phyloP scores from a whole-genome alignment of 2,329 filamentous ascomycete species.

The Xylariaceae sp. region DNA sequence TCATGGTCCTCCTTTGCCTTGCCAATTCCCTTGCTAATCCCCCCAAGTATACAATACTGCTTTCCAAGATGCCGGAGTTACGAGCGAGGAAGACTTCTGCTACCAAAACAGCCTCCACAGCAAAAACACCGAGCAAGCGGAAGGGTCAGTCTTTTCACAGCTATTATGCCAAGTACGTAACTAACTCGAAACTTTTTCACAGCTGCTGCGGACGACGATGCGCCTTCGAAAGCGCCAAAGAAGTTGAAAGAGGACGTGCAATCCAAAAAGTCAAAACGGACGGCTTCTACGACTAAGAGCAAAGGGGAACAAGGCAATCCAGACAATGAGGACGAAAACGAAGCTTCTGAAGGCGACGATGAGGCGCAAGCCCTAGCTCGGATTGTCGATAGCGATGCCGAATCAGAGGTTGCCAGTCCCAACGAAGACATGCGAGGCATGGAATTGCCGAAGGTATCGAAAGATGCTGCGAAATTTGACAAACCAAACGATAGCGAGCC shows the following conservation, averaged over 20 bases:
- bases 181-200: slow-evolving; percentile 10
- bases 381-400: slow-evolving; percentile 53
- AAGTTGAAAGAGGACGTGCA: slow-evolving; percentile 40
- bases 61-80: slow-evolving; percentile 51
- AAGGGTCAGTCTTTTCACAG: slow-evolving; percentile 41
- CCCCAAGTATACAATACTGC: not conserved
- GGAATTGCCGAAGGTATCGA: slow-evolving; percentile 56
- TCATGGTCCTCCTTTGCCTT: slow-evolving; percentile 2
- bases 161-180: not conserved
- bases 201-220: slow-evolving; percentile 50
- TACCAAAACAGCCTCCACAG: slow-evolving; percentile 45
- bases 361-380: slow-evolving; percentile 53
- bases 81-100: slow-evolving; percentile 45
- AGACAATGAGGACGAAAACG: slow-evolving; percentile 42
- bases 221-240: slow-evolving; percentile 51
- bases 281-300: slow-evolving; percentile 35
- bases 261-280: slow-evolving; percentile 34
- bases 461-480: slow-evolving; percentile 48
- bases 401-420: slow-evolving; percentile 41
- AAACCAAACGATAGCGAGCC: slow-evolving; percentile 56
- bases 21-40: not conserved
- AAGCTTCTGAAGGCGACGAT: slow-evolving; percentile 42
- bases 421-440: slow-evolving; percentile 58
- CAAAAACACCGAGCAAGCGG: slow-evolving; percentile 44
- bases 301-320: slow-evolving; percentile 37